phyloP scores from a whole-genome alignment of 805 yeast species.

The Barnettozyma populi region DNA sequence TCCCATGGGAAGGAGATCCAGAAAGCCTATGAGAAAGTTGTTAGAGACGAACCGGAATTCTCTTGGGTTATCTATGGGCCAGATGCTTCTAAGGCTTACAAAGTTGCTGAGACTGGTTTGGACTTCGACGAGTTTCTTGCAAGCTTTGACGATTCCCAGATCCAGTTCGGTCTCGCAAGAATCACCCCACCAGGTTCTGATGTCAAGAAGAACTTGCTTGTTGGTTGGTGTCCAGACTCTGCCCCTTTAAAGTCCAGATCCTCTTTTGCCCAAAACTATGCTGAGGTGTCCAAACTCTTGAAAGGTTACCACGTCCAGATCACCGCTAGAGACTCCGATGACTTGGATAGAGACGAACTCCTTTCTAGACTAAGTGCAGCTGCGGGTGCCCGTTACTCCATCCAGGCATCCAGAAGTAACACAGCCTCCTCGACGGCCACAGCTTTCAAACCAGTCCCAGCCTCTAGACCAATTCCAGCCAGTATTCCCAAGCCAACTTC shows the following conservation, averaged over 20 bases:
- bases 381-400: constrained; percentile 91
- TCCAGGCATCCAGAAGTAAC: constrained; percentile 38
- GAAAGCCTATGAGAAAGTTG: constrained; percentile 69
- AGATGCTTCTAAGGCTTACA: constrained; percentile 42
- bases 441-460: constrained; percentile 19
- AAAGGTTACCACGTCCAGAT: constrained; percentile 92
- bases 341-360: constrained; percentile 74
- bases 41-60: constrained; percentile 63
- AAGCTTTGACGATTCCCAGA: constrained; percentile 78
- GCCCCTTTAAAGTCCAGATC: constrained; percentile 76
- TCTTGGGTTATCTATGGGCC: constrained; percentile 83
- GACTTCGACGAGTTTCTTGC: constrained; percentile 73
- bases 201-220: constrained; percentile 72
- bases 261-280: constrained; percentile 72
- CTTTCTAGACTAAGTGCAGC: constrained; percentile 78
- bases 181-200: constrained; percentile 90
- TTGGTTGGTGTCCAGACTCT: constrained; percentile 98
- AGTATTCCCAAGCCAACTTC: constrained; percentile 17
- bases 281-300: constrained; percentile 63
- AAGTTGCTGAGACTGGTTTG: constrained; percentile 45
- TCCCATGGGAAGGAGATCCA: constrained; percentile 74
- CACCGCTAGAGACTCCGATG: constrained; percentile 93
- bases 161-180: constrained; percentile 86
- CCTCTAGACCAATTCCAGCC: constrained; percentile 19
- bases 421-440: constrained; percentile 22